phyloP scores from a whole-genome alignment of 306 rosid genomes.

The Cyamopsis tetragonoloba region DNA sequence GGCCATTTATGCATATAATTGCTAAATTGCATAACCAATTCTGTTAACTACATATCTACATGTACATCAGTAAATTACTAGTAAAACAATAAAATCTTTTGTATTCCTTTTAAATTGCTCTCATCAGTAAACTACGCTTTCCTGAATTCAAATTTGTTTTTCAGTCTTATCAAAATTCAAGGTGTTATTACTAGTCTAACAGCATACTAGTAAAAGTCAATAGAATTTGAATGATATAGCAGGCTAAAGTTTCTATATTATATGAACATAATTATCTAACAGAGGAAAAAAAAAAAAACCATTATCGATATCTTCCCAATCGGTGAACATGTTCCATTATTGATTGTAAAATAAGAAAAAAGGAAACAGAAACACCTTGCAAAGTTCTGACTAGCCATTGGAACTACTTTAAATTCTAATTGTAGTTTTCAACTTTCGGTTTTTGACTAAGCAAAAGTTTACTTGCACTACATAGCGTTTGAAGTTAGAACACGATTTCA shows the following conservation, averaged over 20 bases:
- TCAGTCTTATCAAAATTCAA: no score
- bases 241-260: not conserved
- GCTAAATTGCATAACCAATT: not conserved
- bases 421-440: constrained; percentile 24
- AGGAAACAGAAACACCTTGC: not conserved
- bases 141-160: no score
- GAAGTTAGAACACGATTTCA: constrained; percentile 21
- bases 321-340: not conserved
- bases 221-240: not conserved
- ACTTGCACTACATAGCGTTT: not conserved
- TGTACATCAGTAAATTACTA: not conserved
- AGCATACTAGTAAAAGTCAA: no score
- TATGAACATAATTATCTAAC: not conserved
- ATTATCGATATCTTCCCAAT: not conserved
- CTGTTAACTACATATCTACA: not conserved
- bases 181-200: no score
- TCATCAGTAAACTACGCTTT: no score
- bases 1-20: not conserved
- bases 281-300: not conserved
- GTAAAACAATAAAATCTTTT: no score
- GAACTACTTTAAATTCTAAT: not conserved
- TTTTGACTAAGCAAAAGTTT: constrained; percentile 9
- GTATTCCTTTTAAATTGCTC: no score
- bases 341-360: not conserved
- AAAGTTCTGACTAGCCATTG: not conserved